Base-by-base conservation (phyloP, 2,329 filamentous ascomycete genomes). In the Catunica adiposa region DNA sequence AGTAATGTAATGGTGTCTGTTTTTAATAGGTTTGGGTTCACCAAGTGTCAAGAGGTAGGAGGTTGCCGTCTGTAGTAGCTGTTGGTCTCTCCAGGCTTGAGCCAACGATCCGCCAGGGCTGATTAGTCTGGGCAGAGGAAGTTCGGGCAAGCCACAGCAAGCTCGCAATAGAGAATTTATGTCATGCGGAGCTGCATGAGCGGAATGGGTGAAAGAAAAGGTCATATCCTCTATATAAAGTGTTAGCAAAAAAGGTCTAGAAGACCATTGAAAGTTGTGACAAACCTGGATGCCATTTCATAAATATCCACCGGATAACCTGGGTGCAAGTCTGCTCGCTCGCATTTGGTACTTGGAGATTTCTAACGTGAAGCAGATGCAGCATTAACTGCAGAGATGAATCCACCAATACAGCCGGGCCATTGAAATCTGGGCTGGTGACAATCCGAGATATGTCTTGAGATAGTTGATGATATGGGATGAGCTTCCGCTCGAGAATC, bases 251-350 rank as follows among this genome's bases (percentile, higher is more conserved):
- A 11, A 3, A 4, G 14, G 15, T n/a, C 42, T 3, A 6, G 7
- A 15, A 47, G 29, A 1, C n/a, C n/a, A 50, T 40, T n/a, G n/a
- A 11, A 2, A 34, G 31, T 2, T 31, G 53, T 48, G 17, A 67
- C 77, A 65, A 72, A 90, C 86, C 82, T 61, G 89, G 84, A 61
- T 81, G 82, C 89, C 90, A 98, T 62, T 78, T 83, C 34, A 81
- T 77, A 62, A 89, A 82, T 1, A 92, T 67, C 92, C 92, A 98
- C 62, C 81, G 76, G 56, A 92, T 78, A 37, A 92, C 76, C 62
- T 85, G 79, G 60, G 80, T 84, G 38, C 80, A 82, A 2, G 82
- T 84, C 40, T 74, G 73, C 61, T 82, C 78, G 61, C 79, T 85
- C 37, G 79, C 78, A 57, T 78, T 82, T 1, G 86, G 84, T 47